Percentiles rank a stretch among this genome's conserved stretches.
These are phyloP conservation scores for Umbelopsis sp. DNA, from an alignment of 192 early-diverging fungal species.

Conservation along the genomic window DNA sequence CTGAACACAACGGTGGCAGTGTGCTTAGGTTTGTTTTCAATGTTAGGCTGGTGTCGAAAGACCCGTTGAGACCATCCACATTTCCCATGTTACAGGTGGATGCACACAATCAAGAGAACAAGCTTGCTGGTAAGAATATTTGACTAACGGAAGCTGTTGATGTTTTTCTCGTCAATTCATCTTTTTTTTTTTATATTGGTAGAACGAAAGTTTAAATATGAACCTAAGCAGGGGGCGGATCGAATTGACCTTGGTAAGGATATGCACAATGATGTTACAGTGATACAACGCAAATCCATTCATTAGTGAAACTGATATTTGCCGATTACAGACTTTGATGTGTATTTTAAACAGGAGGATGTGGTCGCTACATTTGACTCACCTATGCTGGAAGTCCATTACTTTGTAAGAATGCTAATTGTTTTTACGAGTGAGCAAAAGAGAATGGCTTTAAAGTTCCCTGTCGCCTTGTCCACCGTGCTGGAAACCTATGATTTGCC, in stretches of 20 bases:
- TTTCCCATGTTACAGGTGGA: neutral
- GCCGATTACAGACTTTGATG: neutral
- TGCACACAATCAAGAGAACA: neutral
- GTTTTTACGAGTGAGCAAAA: neutral
- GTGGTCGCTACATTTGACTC: neutral
- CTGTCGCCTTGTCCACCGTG: neutral
- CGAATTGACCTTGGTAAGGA: neutral
- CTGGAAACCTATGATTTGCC: neutral
- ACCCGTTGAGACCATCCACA: neutral
- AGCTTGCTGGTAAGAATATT: neutral
- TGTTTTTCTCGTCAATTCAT: neutral
- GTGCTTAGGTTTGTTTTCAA: neutral
- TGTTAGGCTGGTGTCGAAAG: neutral
- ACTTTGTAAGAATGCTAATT: neutral
- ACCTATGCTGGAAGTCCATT: neutral
- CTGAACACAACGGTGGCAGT: neutral
- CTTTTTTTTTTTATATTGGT: neutral
- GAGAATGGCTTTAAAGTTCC: neutral
- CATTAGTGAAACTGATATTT: neutral
- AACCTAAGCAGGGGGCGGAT: neutral
- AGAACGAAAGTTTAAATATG: neutral
- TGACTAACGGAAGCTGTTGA: neutral
- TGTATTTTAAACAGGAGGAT: neutral
- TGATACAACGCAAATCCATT: neutral
- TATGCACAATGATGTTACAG: neutral